Evolutionary conservation across 441 rosid genomes (phyloP), one percentile per base, ranked within the genome.

Genomic region (Geranium incanum): DNA sequence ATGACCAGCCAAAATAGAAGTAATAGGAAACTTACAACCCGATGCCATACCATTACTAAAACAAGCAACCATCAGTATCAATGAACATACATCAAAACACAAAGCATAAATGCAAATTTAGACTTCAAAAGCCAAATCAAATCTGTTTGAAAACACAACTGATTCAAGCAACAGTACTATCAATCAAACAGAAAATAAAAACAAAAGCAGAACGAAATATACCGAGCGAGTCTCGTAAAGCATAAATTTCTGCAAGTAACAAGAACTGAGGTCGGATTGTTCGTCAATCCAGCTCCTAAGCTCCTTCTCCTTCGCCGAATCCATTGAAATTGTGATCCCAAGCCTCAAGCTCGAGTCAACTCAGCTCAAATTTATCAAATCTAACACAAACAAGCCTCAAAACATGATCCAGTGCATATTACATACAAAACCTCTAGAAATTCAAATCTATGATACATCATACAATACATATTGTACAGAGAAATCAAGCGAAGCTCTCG

Each of bases 191-290:
- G 7, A 52, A 52, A 52, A n/a, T 52, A 52, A n/a, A 8, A 52
- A n/a, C 60, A 52, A 4, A 13, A 12, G 15, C 1, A 11, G 57
- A 7, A 48, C 12, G 3, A 52, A 52, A 52, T 64, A 67, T 79
- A 89, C 92, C 84, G 92, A 85, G 72, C 87, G 84, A 36, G 95
- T 89, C 78, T 89, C 92, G 76, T 85, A 89, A 11, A 89, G 89
- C 76, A 80, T 78, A 78, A 89, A 89, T 70, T 87, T 87, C 72
- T 86, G 90, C 68, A 89, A 79, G 68, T 74, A 83, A 36, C 76
- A 76, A 36, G 83, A 77, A 75, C 57, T 71, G 33, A 50, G 70
- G 70, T 69, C 81, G n/a, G 83, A 77, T 69, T 52, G 48, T 16
- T 66, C 71, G 62, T 68, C 78, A 28, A 69, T 66, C 81, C 74